Conservation (phyloP, 768 basidiomycete genomes). For the Mycena epipterygia region DNA sequence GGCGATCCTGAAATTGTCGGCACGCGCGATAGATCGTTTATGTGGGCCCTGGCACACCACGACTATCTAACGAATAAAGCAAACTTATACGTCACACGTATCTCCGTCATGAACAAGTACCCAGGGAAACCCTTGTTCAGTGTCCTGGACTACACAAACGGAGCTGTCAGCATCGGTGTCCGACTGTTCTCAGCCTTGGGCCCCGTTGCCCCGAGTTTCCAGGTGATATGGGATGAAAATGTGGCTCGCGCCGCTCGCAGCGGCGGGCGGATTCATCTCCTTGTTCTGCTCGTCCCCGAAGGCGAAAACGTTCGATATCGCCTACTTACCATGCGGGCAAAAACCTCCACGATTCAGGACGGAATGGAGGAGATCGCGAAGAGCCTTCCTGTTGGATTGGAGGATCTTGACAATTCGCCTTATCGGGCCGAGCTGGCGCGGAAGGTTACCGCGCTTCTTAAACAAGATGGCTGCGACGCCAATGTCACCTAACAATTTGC, state of each 20-base stretch:
- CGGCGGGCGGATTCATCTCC: background rate
- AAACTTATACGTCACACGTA: background rate
- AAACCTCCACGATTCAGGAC: background rate
- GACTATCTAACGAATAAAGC: slow-evolving; percentile 1
- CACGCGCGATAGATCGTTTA: slow-evolving; percentile 1
- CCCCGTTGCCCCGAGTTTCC: background rate
- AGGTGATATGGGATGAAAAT: background rate
- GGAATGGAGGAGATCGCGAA: slow-evolving; percentile 1
- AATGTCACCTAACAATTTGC: background rate
- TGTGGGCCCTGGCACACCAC: background rate
- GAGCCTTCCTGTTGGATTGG: background rate
- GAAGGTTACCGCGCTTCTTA: background rate
- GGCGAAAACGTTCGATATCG: background rate
- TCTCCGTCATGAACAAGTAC: background rate
- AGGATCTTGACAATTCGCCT: background rate
- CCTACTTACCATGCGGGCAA: background rate
- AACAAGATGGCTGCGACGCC: background rate
- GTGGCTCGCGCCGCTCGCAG: background rate
- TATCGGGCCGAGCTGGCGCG: background rate
- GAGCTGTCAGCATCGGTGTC: background rate
- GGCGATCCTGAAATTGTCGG: background rate
- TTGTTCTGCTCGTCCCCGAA: background rate
- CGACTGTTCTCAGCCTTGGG: background rate
- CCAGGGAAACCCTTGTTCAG: background rate
- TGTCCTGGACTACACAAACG: background rate